Evolutionary conservation across 306 rosid species (phyloP).

Genomic region (Trifolium dubium): DNA sequence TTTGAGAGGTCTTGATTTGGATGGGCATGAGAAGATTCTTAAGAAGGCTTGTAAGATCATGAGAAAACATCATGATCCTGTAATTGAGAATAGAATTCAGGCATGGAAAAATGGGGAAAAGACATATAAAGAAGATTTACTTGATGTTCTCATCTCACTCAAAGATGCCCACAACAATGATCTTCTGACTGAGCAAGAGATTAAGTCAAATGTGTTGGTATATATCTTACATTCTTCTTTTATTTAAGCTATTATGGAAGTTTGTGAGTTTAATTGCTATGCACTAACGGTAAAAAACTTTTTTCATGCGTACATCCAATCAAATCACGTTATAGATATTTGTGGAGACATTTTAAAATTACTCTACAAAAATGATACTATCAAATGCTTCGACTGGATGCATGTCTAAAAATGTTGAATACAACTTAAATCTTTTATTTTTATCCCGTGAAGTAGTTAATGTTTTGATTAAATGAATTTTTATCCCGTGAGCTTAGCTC

Average conservation of each 20-base stretch:
- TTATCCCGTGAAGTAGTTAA: too few species aligned
- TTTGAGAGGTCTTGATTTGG: background rate
- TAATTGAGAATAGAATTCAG: background rate
- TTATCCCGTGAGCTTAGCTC: too few species aligned
- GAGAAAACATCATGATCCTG: background rate
- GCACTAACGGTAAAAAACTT: too few species aligned
- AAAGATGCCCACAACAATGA: background rate
- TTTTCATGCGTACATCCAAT: too few species aligned
- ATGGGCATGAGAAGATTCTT: background rate
- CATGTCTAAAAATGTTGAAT: too few species aligned
- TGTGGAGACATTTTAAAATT: too few species aligned
- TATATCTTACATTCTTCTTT: background rate
- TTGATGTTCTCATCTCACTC: slow-evolving; percentile 9
- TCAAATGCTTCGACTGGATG: too few species aligned
- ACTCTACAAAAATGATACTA: too few species aligned
- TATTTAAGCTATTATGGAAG: too few species aligned
- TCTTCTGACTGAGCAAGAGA: background rate
- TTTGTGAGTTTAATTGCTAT: too few species aligned
- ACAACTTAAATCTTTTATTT: too few species aligned
- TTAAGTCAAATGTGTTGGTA: background rate
- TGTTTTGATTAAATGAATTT: background rate
- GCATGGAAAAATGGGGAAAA: background rate
- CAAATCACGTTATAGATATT: too few species aligned
- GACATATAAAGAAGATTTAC: background rate
- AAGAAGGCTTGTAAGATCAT: background rate